A percentile compares a stretch with the other conserved stretches of the same genome.
Conservation (phyloP, 768 basidiomycete species). For the Russula vinacea region DNA sequence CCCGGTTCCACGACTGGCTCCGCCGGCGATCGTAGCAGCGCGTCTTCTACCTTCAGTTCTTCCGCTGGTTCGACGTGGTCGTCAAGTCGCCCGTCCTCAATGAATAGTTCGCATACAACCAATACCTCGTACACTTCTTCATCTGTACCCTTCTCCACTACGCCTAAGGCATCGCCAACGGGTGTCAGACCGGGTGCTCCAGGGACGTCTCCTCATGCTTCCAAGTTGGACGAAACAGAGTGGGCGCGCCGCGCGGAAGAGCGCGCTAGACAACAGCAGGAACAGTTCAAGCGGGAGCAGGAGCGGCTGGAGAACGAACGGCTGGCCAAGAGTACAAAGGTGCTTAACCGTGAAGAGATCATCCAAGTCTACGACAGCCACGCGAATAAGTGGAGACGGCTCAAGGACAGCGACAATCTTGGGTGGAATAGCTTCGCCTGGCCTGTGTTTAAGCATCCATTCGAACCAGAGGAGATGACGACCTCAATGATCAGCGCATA, state of each 20-base stretch:
- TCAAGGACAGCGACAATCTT: conserved; percentile 41
- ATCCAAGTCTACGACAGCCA: conserved; percentile 56
- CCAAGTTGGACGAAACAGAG: conserved; percentile 45
- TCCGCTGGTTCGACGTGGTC: conserved; percentile 29
- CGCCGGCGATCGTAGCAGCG: conserved; percentile 29
- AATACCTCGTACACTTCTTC: conserved; percentile 17
- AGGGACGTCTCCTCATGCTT: conserved; percentile 30
- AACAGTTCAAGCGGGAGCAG: conserved; percentile 66
- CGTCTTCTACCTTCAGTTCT: conserved; percentile 28
- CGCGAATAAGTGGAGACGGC: conserved; percentile 57
- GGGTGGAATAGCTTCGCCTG: conserved; percentile 71
- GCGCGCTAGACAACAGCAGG: conserved; percentile 60
- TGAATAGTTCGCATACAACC: conserved; percentile 23
- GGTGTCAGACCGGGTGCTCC: conserved; percentile 22
- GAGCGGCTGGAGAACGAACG: conserved; percentile 52
- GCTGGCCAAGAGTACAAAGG: conserved; percentile 40
- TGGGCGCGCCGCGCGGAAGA: conserved; percentile 64
- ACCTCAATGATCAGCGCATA: conserved; percentile 55
- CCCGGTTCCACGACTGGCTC: conserved; percentile 29
- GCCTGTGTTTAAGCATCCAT: conserved; percentile 62
- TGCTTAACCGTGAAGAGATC: conserved; percentile 56
- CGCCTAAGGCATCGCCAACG: conserved; percentile 20
- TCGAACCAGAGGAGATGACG: conserved; percentile 59
- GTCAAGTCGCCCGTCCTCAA: conserved; percentile 29
- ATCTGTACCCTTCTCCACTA: conserved; percentile 18